Percentiles rank a stretch among this genome's conserved stretches.
These are phyloP conservation scores for Oenanthe javanica DNA, from an alignment of 140 eudicot species.

Conservation along the genomic window DNA sequence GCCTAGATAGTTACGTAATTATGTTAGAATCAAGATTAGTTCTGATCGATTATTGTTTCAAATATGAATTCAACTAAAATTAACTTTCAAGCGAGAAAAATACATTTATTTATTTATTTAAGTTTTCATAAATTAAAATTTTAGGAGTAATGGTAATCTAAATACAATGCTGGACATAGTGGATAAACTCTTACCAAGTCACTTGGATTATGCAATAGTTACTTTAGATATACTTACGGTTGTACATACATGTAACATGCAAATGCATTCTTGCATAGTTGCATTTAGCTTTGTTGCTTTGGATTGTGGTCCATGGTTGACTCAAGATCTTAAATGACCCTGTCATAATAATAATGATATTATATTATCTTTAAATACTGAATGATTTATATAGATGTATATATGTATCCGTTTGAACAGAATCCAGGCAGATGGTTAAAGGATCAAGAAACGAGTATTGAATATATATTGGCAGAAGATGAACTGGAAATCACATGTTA, in stretches of 20 bases:
- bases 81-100: no score
- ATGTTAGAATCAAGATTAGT: no score
- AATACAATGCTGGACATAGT: no score
- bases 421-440: not conserved
- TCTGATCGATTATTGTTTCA: no score
- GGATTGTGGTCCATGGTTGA: conserved; percentile 6
- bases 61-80: no score
- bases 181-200: no score
- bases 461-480: not conserved
- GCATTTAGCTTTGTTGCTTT: conserved; percentile 4
- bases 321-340: not conserved
- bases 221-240: no score
- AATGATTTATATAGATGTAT: not conserved
- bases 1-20: not conserved
- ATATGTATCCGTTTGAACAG: not conserved
- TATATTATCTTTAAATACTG: not conserved
- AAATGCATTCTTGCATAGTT: not conserved
- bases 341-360: not conserved
- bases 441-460: not conserved
- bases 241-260: not conserved
- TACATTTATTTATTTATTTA: no score
- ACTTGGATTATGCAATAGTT: no score
- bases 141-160: no score
- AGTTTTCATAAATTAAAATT: not conserved
- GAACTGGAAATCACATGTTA: conserved; percentile 11